These are phyloP conservation scores for Colletotrichum truncatum DNA, from an alignment of 2,329 filamentous ascomycete genomes.

Conservation along the genomic window DNA sequence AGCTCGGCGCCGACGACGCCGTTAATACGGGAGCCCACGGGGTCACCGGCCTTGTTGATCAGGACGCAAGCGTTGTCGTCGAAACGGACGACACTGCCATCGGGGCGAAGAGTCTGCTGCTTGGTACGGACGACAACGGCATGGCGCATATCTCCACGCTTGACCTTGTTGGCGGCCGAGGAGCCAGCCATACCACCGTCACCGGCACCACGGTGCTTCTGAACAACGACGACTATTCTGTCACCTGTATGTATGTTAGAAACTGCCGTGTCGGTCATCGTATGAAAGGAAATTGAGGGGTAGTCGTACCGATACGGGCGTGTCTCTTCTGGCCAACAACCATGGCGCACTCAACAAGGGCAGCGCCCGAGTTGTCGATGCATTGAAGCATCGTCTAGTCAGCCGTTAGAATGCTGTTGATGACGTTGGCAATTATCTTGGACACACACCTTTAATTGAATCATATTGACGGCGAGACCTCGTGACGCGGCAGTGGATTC, in stretches of 20 bases:
- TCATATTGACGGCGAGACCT: constrained; percentile 71
- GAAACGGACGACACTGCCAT: constrained; percentile 91
- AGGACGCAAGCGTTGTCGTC: constrained; percentile 98
- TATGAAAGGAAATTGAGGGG: neutral
- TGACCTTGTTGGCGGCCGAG: constrained; percentile 88
- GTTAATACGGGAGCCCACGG: constrained; percentile 91
- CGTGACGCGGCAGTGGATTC: constrained; percentile 14
- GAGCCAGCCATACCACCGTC: constrained; percentile 77
- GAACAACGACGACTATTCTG: constrained; percentile 95
- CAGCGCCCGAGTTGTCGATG: constrained; percentile 99
- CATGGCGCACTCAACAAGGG: constrained; percentile 94
- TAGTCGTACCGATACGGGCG: constrained; percentile 82
- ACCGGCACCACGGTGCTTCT: constrained; percentile 88
- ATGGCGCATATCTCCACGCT: constrained; percentile 94
- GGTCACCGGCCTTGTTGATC: constrained; percentile 96
- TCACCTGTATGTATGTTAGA: constrained; percentile 80
- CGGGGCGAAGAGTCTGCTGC: constrained; percentile 86
- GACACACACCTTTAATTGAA: constrained; percentile 81
- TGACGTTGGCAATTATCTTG: neutral
- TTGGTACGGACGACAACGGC: constrained; percentile 92
- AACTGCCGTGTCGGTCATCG: neutral
- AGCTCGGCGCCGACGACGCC: constrained; percentile 91
- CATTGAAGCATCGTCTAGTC: constrained; percentile 97
- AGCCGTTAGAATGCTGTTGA: neutral
- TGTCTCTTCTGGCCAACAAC: constrained; percentile 90